Conservation (phyloP, 2,329 filamentous ascomycete genomes). For the Aaosphaeria pasadenensis region DNA sequence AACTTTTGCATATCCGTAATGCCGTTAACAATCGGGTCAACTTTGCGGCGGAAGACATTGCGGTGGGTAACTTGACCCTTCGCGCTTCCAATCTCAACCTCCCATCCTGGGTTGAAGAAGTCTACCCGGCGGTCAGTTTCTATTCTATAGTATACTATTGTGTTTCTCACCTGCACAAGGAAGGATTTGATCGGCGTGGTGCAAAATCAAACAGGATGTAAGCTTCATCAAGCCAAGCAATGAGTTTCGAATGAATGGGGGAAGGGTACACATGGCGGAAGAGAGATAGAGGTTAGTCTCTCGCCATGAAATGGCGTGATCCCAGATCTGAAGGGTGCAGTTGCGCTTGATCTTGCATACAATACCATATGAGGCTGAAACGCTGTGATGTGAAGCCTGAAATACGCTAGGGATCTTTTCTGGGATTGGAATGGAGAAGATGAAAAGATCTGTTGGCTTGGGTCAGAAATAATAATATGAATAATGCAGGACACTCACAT, state of each 20-base stretch:
- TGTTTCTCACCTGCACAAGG: slow-evolving; percentile 20
- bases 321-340: slow-evolving; percentile 62
- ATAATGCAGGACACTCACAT: slow-evolving; percentile 21
- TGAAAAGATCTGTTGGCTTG: slow-evolving; percentile 43
- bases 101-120: slow-evolving; percentile 64
- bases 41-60: slow-evolving; percentile 57
- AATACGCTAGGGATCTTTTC: slow-evolving; percentile 59
- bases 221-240: slow-evolving; percentile 40
- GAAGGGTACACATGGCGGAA: slow-evolving; percentile 40
- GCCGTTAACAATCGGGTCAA: slow-evolving; percentile 64
- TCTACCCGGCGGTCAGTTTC: slow-evolving; percentile 40
- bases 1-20: slow-evolving; percentile 65
- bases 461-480: no score
- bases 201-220: slow-evolving; percentile 40
- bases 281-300: slow-evolving; percentile 47
- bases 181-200: slow-evolving; percentile 56
- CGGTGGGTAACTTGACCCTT: slow-evolving; percentile 56
- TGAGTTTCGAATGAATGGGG: slow-evolving; percentile 40
- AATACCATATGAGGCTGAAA: slow-evolving; percentile 59
- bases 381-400: slow-evolving; percentile 62
- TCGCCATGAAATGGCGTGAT: slow-evolving; percentile 61
- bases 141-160: slow-evolving; percentile 38
- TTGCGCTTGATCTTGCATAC: slow-evolving; percentile 60
- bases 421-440: slow-evolving; percentile 57
- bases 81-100: slow-evolving; percentile 59